phyloP scores from a whole-genome alignment of 192 early-diverging fungal genomes.

The Umbelopsis ramanniana region DNA sequence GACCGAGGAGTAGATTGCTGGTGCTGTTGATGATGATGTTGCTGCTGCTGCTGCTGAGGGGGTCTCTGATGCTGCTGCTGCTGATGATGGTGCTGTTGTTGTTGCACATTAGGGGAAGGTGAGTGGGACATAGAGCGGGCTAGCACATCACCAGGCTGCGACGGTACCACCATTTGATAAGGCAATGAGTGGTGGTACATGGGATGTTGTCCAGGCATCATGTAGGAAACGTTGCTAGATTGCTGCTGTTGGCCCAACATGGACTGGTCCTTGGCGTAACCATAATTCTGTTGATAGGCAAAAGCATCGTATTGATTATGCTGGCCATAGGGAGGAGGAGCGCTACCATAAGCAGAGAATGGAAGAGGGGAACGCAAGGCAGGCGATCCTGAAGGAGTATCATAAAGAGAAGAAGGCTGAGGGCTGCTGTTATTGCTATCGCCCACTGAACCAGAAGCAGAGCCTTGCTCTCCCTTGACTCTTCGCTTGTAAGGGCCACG shows the following conservation, averaged over 20 bases:
- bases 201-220: slow-evolving; percentile 14
- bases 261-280: slow-evolving; percentile 10
- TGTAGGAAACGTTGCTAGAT: slow-evolving; percentile 5
- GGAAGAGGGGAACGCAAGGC: slow-evolving; percentile 12
- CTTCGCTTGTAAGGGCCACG: slow-evolving; percentile 82
- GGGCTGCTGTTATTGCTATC: slow-evolving; percentile 10
- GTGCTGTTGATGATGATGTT: slow-evolving; percentile 11
- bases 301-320: slow-evolving; percentile 11
- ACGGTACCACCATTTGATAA: slow-evolving; percentile 17
- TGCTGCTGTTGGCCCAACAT: slow-evolving; percentile 1
- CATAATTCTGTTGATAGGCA: slow-evolving; percentile 17
- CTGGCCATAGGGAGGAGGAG: slow-evolving; percentile 10
- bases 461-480: slow-evolving; percentile 21
- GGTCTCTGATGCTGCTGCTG: slow-evolving; percentile 1
- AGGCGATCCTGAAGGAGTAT: slow-evolving; percentile 13
- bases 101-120: slow-evolving; percentile 9
- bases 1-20: slow-evolving; percentile 14
- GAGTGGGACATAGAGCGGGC: slow-evolving; percentile 13
- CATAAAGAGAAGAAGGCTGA: slow-evolving; percentile 18
- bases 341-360: slow-evolving; percentile 20
- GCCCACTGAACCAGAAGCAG: slow-evolving; percentile 12
- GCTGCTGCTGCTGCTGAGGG: not conserved
- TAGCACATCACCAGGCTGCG: slow-evolving; percentile 7
- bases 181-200: slow-evolving; percentile 20
- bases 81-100: not conserved